Base-by-base conservation (phyloP, 495 filamentous ascomycete genomes). In the Articulospora tetracladia region DNA sequence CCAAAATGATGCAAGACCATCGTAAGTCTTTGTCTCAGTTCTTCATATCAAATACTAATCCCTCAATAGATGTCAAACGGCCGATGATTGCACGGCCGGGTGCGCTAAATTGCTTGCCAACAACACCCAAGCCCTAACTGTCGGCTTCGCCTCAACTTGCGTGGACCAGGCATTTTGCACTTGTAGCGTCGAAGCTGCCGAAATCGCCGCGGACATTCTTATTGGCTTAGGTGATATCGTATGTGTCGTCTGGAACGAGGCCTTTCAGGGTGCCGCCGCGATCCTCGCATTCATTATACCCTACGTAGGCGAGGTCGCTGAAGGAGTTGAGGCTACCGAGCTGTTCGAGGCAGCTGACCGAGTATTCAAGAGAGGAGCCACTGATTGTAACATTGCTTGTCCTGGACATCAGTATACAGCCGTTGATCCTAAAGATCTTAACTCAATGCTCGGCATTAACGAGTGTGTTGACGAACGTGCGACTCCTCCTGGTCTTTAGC, bases 381-480 rank as follows among this genome's bases (percentile, higher is more conserved):
- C 19, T 17, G 41, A 47, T 47, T 47, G 41, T 47, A 47, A 47
- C 41, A 17, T 47, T 47, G 41, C 41, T n/a, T 47, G 41, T 47
- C 41, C 41, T 47, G 41, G 41, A 17, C 41, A 47, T 47, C 41
- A 47, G 41, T 47, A 47, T 47, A 47, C 41, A 47, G 41, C 41
- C 41, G 41, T 47, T 10, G 41, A 47, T n/a, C 41, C 41, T 47
- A 47, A 11, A 22, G 41, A 47, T 47, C 0, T 47, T 22, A 47
- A 47, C 41, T 47, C 41, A n/a, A n/a, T n/a, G n/a, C n/a, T n/a
- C n/a, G n/a, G n/a, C n/a, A n/a, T n/a, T n/a, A n/a, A n/a, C n/a
- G n/a, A n/a, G n/a, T n/a, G n/a, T n/a, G n/a, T n/a, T n/a, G n/a
- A n/a, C n/a, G n/a, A n/a, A n/a, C n/a, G n/a, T n/a, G n/a, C n/a